Base-by-base conservation (phyloP, 2,329 filamentous ascomycete genomes). In the Alternaria novae-zelandiae region DNA sequence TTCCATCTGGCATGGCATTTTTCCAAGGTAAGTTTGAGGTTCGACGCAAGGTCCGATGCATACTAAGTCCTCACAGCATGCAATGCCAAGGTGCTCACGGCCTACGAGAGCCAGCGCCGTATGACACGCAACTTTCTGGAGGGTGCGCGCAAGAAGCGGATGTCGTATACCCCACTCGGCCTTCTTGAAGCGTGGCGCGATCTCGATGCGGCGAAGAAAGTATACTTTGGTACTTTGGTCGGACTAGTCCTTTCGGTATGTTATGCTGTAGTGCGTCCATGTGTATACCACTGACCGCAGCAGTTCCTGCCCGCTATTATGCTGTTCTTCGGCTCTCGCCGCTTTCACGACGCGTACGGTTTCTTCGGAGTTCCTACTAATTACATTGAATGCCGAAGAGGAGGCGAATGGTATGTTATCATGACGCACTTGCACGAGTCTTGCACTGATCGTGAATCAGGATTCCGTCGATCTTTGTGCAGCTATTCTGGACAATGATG, bases 291-390 rank as follows among this genome's bases (percentile, higher is more conserved):
- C 72, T 77, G 50, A 78, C 21, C 54, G 49, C 6, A 5, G 15
- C 68, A 91, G 89, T 76, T 91, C 4, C 69, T 87, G 57, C 80
- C 89, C 11, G 87, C 88, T 0, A 66, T 89, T 36, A 74, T 89
- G 55, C 86, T 90, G 77, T 92, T 85, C 76, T 81, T 89, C 68
- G 82, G 89, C 32, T 91, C 89, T 1, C 86, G 85, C 55, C 89
- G 90, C 65, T 92, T 90, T 70, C 89, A 91, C 72, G 74, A 66
- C 1, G 61, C 80, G 12, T 84, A 83, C 6, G 90, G 88, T 50
- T 86, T 88, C 13, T 84, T 84, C 65, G 84, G 88, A 45, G 79
- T 83, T 50, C 43, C 82, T 58, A 79, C 82, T 21, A 77, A 80
- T 41, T 83, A 84, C 67, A 76, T 79, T 54, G 63, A 74, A 61